phyloP scores from a whole-genome alignment of 1,139 yeast species.

The Nematodospora anomalae region DNA sequence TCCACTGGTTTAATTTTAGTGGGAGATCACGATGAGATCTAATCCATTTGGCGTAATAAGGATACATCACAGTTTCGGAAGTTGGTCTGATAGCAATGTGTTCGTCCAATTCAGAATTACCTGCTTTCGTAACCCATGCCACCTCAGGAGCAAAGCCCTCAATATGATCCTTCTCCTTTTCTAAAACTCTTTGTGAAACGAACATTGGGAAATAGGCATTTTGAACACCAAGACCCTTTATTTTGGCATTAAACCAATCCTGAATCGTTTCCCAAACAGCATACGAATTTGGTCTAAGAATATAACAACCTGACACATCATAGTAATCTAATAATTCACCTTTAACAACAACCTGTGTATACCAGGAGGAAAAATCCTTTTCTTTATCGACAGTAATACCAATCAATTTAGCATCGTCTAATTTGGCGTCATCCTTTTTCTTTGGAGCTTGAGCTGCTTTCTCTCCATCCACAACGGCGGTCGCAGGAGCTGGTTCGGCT shows the following conservation, averaged over 20 bases:
- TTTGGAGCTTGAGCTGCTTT: conserved; percentile 26
- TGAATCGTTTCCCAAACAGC: conserved; percentile 94
- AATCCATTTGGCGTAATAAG: conserved; percentile 98
- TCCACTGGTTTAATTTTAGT: conserved; percentile 96
- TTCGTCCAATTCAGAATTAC: conserved; percentile 90
- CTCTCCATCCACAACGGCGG: conserved; percentile 30
- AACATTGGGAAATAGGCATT: conserved; percentile 99
- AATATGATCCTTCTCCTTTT: conserved; percentile 96
- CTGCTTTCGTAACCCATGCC: conserved; percentile 99
- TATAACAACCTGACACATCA: conserved; percentile 98
- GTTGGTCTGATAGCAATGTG: conserved; percentile 99
- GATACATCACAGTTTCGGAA: conserved; percentile 99
- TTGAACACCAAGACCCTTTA: conserved; percentile 86
- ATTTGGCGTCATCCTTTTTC: conserved; percentile 51
- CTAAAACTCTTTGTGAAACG: conserved; percentile 87
- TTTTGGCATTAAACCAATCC: conserved; percentile 75
- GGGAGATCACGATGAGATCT: conserved; percentile 98
- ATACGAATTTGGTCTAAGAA: conserved; percentile 94
- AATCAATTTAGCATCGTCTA: conserved; percentile 88
- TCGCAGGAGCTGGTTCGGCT: conserved; percentile 38
- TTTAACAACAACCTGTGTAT: conserved; percentile 90
- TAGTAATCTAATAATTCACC: conserved; percentile 98
- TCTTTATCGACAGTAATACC: conserved; percentile 95
- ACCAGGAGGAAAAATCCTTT: conserved; percentile 94
- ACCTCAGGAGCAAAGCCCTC: conserved; percentile 99